Evolutionary conservation across 257 asterid species (phyloP).

Genomic region (Parsonsia alboflavescens): DNA sequence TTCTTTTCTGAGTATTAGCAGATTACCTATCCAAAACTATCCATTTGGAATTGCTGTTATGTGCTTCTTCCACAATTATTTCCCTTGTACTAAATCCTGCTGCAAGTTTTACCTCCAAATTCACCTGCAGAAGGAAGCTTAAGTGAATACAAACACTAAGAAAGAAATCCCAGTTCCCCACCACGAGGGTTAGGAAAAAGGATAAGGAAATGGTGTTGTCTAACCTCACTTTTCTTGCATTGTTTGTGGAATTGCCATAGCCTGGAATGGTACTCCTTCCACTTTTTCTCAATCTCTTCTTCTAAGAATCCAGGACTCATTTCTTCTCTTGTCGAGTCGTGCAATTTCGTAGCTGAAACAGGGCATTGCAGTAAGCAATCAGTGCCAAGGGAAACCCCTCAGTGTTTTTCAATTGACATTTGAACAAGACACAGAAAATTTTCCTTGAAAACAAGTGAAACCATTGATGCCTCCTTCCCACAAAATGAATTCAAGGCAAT

Average conservation of each 20-base stretch:
- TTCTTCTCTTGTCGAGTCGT: neutral
- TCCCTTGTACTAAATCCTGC: constrained; percentile 18
- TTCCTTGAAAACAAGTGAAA: no score
- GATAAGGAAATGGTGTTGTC: neutral
- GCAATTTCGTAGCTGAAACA: neutral
- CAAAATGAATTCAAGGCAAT: no score
- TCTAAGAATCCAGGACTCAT: neutral
- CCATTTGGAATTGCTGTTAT: constrained; percentile 8
- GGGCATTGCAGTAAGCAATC: neutral
- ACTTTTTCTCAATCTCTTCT: neutral
- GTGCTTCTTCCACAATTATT: constrained; percentile 16
- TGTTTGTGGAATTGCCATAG: neutral
- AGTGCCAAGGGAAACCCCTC: neutral
- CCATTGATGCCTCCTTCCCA: no score
- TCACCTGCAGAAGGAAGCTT: constrained; percentile 7
- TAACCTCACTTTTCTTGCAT: neutral
- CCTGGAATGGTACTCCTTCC: neutral
- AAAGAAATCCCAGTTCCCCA: neutral
- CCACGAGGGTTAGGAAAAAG: neutral
- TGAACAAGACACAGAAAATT: no score
- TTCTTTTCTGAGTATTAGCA: neutral
- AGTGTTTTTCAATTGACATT: no score
- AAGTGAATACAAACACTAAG: neutral
- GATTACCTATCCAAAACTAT: constrained; percentile 13
- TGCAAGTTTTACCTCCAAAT: constrained; percentile 13